Percentiles rank a stretch among this genome's conserved stretches.
phyloP scores from a whole-genome alignment of 768 basidiomycete species.

The Fomitopsis serialis region DNA sequence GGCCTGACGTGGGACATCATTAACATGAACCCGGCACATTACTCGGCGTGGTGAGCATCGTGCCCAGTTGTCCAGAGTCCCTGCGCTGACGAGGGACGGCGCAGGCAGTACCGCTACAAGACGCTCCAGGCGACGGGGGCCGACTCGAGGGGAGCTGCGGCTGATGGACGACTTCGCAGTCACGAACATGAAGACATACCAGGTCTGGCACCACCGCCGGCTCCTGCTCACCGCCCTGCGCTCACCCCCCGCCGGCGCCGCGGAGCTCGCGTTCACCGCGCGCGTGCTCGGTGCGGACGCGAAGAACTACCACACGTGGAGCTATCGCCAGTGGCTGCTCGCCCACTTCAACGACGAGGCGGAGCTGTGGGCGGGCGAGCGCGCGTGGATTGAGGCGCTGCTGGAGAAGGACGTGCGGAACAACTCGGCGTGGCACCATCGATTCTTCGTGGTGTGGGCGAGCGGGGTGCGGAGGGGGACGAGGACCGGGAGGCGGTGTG shows the following conservation, averaged over 20 bases:
- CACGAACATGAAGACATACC: constrained; percentile 88
- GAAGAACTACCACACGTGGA: constrained; percentile 99
- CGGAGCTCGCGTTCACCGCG: constrained; percentile 81
- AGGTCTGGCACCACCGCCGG: constrained; percentile 94
- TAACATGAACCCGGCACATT: constrained; percentile 90
- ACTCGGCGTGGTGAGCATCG: constrained; percentile 81
- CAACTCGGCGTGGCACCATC: constrained; percentile 97
- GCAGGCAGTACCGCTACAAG: constrained; percentile 92
- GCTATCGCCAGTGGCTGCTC: constrained; percentile 92
- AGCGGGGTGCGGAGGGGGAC: constrained; percentile 56
- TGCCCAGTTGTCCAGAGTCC: background rate
- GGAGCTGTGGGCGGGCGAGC: constrained; percentile 65
- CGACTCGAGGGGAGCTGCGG: constrained; percentile 65
- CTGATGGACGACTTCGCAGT: constrained; percentile 88
- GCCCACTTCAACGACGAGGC: constrained; percentile 71
- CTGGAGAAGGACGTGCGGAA: constrained; percentile 79
- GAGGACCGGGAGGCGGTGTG: constrained; percentile 54
- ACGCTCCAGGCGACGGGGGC: constrained; percentile 67
- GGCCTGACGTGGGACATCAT: constrained; percentile 88
- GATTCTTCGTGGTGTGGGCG: constrained; percentile 82
- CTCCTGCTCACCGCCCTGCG: constrained; percentile 59
- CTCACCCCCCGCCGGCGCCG: constrained; percentile 20
- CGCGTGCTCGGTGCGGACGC: constrained; percentile 66
- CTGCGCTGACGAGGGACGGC: background rate
- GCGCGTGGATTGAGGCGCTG: constrained; percentile 70